A percentile compares a stretch with the other conserved stretches of the same genome.
These are phyloP conservation scores for Pseudogymnoascus sp. DNA, from an alignment of 2,329 filamentous ascomycete species.

Conservation along the genomic window DNA sequence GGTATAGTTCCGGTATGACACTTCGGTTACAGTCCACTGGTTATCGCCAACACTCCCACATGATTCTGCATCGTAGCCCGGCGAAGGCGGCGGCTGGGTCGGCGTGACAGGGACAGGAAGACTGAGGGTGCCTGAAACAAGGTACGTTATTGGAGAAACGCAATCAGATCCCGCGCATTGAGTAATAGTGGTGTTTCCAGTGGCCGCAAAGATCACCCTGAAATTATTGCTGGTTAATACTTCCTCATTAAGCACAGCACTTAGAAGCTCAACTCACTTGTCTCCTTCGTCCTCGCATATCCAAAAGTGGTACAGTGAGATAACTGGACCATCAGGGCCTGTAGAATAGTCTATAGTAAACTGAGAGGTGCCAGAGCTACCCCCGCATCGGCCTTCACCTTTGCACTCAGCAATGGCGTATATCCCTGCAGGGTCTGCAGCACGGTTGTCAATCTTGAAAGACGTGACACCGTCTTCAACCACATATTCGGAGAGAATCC, in stretches of 20 bases:
- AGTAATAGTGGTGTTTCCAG: not conserved
- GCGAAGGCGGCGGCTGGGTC: not conserved
- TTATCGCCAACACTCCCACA: not conserved
- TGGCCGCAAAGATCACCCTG: not conserved
- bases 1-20: not conserved
- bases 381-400: not conserved
- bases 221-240: not conserved
- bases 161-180: not conserved
- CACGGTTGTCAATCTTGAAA: not conserved
- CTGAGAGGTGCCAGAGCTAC: not conserved
- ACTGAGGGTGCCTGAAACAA: not conserved
- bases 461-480: not conserved
- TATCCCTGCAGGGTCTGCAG: not conserved
- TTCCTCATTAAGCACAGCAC: not conserved
- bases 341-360: not conserved
- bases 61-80: not conserved
- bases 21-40: not conserved
- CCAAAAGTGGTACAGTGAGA: not conserved
- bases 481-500: not conserved
- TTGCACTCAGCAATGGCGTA: not conserved
- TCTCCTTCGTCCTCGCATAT: not conserved
- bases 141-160: not conserved
- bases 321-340: not conserved
- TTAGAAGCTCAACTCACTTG: not conserved
- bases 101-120: not conserved